Conservation (phyloP, 305 asterid genomes). For the Solanum hybrid region DNA sequence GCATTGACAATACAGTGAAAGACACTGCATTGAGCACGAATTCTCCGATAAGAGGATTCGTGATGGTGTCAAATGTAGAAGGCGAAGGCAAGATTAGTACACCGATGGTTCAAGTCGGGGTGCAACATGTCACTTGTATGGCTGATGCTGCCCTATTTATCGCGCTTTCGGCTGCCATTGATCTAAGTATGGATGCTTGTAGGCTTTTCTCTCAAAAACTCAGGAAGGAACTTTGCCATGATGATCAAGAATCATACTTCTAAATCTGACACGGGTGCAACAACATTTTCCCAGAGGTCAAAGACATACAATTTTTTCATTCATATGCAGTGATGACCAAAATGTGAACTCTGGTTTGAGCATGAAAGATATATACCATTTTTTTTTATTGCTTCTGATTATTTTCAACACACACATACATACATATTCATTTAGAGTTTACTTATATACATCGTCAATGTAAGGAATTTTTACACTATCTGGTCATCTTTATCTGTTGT, state of each 20-base stretch:
- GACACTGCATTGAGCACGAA: constrained; percentile 22
- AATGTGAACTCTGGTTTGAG: constrained; percentile 34
- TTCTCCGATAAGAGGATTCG: constrained; percentile 45
- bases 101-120: constrained; percentile 67
- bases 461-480: background rate
- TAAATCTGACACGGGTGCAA: background rate
- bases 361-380: constrained; percentile 11
- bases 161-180: constrained; percentile 75
- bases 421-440: background rate
- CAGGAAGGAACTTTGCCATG: constrained; percentile 53
- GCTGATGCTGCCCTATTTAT: constrained; percentile 71
- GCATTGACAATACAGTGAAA: constrained; percentile 40
- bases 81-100: constrained; percentile 62
- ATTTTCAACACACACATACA: background rate
- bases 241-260: constrained; percentile 33
- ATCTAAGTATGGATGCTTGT: constrained; percentile 84
- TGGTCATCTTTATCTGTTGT: background rate
- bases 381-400: background rate
- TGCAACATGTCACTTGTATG: constrained; percentile 64
- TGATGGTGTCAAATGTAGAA: constrained; percentile 64
- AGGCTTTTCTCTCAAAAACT: constrained; percentile 56
- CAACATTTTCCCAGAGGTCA: background rate
- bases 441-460: background rate
- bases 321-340: constrained; percentile 36
- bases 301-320: background rate